Percentiles rank a stretch among this genome's conserved stretches.
phyloP scores from a whole-genome alignment of 2,329 filamentous ascomycete species.

The Penicillium sp. region DNA sequence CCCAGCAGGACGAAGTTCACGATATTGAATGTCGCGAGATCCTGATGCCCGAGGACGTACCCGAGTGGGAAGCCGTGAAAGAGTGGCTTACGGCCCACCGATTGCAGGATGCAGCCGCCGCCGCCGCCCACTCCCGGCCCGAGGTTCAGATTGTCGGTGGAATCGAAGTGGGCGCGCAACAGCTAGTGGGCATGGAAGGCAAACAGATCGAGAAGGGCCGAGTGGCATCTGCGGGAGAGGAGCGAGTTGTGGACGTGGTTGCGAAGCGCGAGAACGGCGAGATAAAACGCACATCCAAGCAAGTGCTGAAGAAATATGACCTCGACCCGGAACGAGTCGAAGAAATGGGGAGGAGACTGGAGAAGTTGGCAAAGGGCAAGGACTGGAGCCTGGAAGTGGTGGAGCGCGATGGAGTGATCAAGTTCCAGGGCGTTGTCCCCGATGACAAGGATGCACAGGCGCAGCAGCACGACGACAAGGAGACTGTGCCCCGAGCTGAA shows the following conservation, averaged over 20 bases:
- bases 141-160: slow-evolving; percentile 51
- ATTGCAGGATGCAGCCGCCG: slow-evolving; percentile 29
- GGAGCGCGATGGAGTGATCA: slow-evolving; percentile 60
- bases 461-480: slow-evolving; percentile 6
- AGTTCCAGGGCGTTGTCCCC: slow-evolving; percentile 67
- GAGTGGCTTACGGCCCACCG: slow-evolving; percentile 31
- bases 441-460: slow-evolving; percentile 45
- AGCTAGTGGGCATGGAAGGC: slow-evolving; percentile 53
- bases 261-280: slow-evolving; percentile 58
- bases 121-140: slow-evolving; percentile 2
- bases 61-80: slow-evolving; percentile 44
- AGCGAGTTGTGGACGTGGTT: slow-evolving; percentile 45
- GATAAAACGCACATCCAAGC: slow-evolving; percentile 57
- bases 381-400: slow-evolving; percentile 79
- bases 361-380: slow-evolving; percentile 63
- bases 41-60: slow-evolving; percentile 53
- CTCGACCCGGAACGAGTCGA: slow-evolving; percentile 65
- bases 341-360: slow-evolving; percentile 62
- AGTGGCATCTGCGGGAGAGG: slow-evolving; percentile 50
- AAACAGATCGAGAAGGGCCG: slow-evolving; percentile 55
- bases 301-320: slow-evolving; percentile 64
- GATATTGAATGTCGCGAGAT: slow-evolving; percentile 72
- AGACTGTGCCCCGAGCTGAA: slow-evolving; percentile 16
- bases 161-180: slow-evolving; percentile 56
- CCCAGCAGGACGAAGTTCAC: slow-evolving; percentile 70